A percentile compares a stretch with the other conserved stretches of the same genome.
Evolutionary conservation across 23 red algal genomes (phyloP).

Genomic region (Gracilaria caudata): DNA sequence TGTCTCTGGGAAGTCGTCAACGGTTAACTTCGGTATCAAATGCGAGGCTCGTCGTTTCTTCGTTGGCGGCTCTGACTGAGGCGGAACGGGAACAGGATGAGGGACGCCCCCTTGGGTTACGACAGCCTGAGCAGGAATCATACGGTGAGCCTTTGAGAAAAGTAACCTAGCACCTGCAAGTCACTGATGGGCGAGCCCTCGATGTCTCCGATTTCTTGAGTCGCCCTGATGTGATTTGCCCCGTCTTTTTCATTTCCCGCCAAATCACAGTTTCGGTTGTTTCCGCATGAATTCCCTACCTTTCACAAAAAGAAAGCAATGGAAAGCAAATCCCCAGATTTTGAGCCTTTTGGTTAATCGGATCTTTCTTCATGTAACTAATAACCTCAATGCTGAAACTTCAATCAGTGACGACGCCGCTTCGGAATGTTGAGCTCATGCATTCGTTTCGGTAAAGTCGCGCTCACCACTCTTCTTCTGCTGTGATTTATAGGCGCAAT

Average conservation of each 20-base stretch:
- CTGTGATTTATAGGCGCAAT: neutral
- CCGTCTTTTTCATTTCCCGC: neutral
- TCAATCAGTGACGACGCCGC: no score
- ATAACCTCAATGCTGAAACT: no score
- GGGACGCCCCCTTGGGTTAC: neutral
- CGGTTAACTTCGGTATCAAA: constrained; percentile 43
- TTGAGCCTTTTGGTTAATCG: neutral
- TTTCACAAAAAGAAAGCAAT: neutral
- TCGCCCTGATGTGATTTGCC: no score
- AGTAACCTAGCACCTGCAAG: no score
- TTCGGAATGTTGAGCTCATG: no score
- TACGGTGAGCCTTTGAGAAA: neutral
- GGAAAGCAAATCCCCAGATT: neutral
- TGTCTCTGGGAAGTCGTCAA: constrained; percentile 10
- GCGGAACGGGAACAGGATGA: neutral
- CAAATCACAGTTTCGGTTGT: neutral
- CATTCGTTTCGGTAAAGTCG: neutral
- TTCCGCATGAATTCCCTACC: neutral
- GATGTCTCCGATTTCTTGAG: no score
- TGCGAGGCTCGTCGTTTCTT: constrained; percentile 14
- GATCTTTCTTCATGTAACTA: no score
- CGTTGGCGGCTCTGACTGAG: neutral
- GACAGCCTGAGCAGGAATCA: neutral
- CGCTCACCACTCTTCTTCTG: neutral
- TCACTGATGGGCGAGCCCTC: no score